These are phyloP conservation scores for Cadophora gregata DNA, from an alignment of 2,329 filamentous ascomycete genomes.

Conservation along the genomic window DNA sequence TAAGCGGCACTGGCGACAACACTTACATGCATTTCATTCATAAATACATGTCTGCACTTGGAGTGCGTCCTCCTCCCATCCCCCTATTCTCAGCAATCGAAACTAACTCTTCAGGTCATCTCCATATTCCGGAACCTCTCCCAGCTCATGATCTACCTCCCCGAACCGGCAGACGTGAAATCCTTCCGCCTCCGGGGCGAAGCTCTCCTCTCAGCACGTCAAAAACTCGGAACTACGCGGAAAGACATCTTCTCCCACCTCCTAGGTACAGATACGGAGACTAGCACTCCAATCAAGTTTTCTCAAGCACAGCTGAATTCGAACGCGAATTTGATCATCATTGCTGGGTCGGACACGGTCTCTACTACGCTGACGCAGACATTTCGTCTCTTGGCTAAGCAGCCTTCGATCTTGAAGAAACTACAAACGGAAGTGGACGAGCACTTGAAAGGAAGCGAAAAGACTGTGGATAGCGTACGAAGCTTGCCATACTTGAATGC, in stretches of 20 bases:
- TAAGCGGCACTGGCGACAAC: constrained; percentile 27
- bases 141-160: constrained; percentile 25
- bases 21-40: constrained; percentile 31
- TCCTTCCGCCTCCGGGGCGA: constrained; percentile 24
- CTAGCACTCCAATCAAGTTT: constrained; percentile 21
- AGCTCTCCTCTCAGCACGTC: constrained; percentile 23
- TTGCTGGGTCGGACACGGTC: constrained; percentile 28
- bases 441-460: background rate
- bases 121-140: constrained; percentile 24
- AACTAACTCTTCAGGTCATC: constrained; percentile 14
- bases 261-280: constrained; percentile 19
- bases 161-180: constrained; percentile 24
- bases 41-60: constrained; percentile 24
- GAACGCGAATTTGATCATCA: constrained; percentile 29
- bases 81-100: background rate
- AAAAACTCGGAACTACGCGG: constrained; percentile 22
- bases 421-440: constrained; percentile 28
- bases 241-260: constrained; percentile 32
- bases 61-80: constrained; percentile 8
- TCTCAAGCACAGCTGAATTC: constrained; percentile 27
- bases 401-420: constrained; percentile 22
- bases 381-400: constrained; percentile 17
- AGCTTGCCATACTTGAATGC: constrained; percentile 30
- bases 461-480: constrained; percentile 21
- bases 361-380: constrained; percentile 20